Evolutionary conservation across 331 rosid species (phyloP).

Genomic region (Pyracantha coccinea): DNA sequence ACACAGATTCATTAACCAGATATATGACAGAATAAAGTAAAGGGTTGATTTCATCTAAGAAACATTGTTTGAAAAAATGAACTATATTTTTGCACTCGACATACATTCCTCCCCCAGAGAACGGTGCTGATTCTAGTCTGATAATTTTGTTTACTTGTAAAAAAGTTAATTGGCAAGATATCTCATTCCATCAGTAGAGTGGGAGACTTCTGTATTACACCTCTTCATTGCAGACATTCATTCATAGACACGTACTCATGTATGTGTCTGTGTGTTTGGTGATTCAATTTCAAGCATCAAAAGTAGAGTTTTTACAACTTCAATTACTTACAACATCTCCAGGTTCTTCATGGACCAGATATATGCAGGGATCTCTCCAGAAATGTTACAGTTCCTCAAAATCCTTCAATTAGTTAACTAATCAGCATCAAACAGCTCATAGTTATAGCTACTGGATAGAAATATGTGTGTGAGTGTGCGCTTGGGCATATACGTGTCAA

Average conservation of each 20-base stretch:
- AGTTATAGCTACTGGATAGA: not conserved
- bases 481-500: not conserved
- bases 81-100: not conserved
- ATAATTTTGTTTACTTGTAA: not conserved
- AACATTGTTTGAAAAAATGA: not conserved
- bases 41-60: not conserved
- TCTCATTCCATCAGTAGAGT: not conserved
- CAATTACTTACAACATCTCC: constrained; percentile 9
- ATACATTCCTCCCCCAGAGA: not conserved
- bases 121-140: not conserved
- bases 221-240: not conserved
- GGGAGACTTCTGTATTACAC: not conserved
- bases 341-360: constrained; percentile 1
- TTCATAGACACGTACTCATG: not conserved
- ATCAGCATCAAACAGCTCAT: not conserved
- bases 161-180: not conserved
- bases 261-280: not conserved
- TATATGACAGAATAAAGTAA: not conserved
- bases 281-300: not conserved
- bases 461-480: not conserved
- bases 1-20: not conserved
- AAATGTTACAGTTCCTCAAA: constrained; percentile 11
- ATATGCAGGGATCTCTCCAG: not conserved
- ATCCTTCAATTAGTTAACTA: constrained; percentile 1
- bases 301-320: not conserved